Evolutionary conservation across 371 early-diverging fungal genomes (phyloP).

Genomic region (Blastocladiella emersonii): DNA sequence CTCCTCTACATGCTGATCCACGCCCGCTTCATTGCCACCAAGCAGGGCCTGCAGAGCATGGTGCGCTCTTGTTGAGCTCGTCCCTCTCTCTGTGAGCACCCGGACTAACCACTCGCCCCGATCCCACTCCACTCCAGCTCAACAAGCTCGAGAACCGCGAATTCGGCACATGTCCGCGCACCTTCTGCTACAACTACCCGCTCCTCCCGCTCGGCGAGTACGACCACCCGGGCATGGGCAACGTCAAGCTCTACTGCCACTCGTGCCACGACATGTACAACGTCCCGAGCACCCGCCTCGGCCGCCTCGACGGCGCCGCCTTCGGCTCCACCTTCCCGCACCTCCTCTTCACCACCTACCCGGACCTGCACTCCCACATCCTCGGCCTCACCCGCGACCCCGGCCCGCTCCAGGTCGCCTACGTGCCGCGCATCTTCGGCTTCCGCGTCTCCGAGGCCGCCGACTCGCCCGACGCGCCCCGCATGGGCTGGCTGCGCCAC

Average conservation of each 20-base stretch:
- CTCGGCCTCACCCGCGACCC: neutral
- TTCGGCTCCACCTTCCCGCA: conserved; percentile 53
- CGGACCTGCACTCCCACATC: conserved; percentile 14
- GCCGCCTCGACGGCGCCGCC: conserved; percentile 64
- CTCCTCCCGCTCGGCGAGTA: conserved; percentile 70
- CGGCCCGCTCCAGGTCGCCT: conserved; percentile 25
- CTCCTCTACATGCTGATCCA: conserved; percentile 71
- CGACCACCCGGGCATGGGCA: conserved; percentile 47
- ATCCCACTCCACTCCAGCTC: conserved; percentile 20
- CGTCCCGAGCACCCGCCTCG: conserved; percentile 57
- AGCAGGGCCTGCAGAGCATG: conserved; percentile 64
- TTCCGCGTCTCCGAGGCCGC: conserved; percentile 44
- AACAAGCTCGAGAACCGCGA: conserved; percentile 54
- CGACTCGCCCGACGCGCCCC: neutral
- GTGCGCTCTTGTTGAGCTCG: conserved; percentile 16
- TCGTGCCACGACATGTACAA: conserved; percentile 74
- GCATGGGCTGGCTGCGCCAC: too few relatives aligned
- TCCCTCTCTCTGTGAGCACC: neutral
- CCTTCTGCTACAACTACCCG: conserved; percentile 55
- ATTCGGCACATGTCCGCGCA: conserved; percentile 75
- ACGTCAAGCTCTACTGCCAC: conserved; percentile 65
- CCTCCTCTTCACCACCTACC: conserved; percentile 39
- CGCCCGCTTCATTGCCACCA: conserved; percentile 63
- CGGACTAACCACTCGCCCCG: too few relatives aligned
- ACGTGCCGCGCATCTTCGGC: conserved; percentile 67